Conservation (phyloP, 345 rosid species). For the Trapa bicornis region DNA sequence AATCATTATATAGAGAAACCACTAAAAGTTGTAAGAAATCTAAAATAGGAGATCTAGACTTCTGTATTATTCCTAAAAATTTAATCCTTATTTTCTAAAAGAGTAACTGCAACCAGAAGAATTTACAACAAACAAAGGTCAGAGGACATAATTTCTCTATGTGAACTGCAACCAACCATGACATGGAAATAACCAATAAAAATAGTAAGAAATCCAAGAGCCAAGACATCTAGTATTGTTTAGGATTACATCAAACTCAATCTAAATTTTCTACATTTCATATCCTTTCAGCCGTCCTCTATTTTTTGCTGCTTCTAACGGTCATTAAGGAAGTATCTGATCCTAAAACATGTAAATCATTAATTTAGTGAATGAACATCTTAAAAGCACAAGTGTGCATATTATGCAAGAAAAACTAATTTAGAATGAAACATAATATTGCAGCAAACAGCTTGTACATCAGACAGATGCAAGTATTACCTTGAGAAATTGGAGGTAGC, state of each 20-base stretch:
- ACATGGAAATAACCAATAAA: too few species aligned
- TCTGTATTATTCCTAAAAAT: background rate
- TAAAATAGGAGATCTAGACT: background rate
- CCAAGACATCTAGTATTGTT: too few species aligned
- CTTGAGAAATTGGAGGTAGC: slow-evolving; percentile 66
- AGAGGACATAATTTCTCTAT: too few species aligned
- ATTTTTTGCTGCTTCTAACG: background rate
- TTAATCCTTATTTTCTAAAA: background rate
- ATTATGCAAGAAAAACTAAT: background rate
- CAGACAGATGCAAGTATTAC: slow-evolving; percentile 22
- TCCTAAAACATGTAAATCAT: background rate
- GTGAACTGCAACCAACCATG: too few species aligned
- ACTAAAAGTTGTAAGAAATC: background rate
- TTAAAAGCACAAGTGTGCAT: background rate
- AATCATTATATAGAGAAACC: background rate
- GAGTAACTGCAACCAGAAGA: too few species aligned
- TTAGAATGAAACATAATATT: too few species aligned
- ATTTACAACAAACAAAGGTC: too few species aligned
- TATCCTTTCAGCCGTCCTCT: background rate
- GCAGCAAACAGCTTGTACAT: background rate
- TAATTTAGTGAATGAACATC: background rate
- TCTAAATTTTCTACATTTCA: background rate
- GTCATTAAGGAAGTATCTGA: background rate
- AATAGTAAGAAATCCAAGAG: too few species aligned
- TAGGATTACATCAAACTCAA: background rate